Conservation (phyloP, 176 grass and related monocot species). For the Pontederia paniculata region DNA sequence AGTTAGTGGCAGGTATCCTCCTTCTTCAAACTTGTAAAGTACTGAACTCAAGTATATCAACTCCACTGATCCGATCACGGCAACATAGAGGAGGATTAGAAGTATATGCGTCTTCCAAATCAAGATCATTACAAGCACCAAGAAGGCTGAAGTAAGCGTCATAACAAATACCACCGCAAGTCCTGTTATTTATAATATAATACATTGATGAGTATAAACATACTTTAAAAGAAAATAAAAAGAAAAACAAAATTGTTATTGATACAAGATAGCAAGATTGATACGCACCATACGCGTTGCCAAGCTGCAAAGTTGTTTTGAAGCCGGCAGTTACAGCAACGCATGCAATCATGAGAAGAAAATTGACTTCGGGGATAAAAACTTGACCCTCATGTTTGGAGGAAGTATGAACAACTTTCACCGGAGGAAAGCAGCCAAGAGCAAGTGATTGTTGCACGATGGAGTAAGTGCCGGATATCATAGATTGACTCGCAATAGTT, state of each 20-base stretch:
- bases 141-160: slow-evolving; percentile 46
- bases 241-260: slow-evolving; percentile 1
- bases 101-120: slow-evolving; percentile 50
- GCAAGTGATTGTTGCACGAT: slow-evolving; percentile 52
- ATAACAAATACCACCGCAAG: slow-evolving; percentile 73
- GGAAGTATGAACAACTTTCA: slow-evolving; percentile 55
- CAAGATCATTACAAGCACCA: slow-evolving; percentile 51
- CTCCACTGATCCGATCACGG: slow-evolving; percentile 40
- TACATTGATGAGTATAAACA: neutral
- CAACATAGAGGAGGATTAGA: slow-evolving; percentile 32
- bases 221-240: slow-evolving; percentile 5
- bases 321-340: slow-evolving; percentile 50
- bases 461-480: slow-evolving; percentile 64
- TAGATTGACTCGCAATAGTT: slow-evolving; percentile 62
- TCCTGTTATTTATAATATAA: slow-evolving; percentile 23
- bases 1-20: slow-evolving; percentile 51
- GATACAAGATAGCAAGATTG: neutral
- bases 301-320: slow-evolving; percentile 48
- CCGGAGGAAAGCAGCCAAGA: slow-evolving; percentile 57
- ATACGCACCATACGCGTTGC: slow-evolving; percentile 59
- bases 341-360: slow-evolving; percentile 44
- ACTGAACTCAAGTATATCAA: slow-evolving; percentile 51
- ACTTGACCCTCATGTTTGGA: slow-evolving; percentile 52
- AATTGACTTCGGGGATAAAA: slow-evolving; percentile 69
- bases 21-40: slow-evolving; percentile 53